phyloP scores from a whole-genome alignment of 139 green algal species.

The Coccomyxa sp. region DNA sequence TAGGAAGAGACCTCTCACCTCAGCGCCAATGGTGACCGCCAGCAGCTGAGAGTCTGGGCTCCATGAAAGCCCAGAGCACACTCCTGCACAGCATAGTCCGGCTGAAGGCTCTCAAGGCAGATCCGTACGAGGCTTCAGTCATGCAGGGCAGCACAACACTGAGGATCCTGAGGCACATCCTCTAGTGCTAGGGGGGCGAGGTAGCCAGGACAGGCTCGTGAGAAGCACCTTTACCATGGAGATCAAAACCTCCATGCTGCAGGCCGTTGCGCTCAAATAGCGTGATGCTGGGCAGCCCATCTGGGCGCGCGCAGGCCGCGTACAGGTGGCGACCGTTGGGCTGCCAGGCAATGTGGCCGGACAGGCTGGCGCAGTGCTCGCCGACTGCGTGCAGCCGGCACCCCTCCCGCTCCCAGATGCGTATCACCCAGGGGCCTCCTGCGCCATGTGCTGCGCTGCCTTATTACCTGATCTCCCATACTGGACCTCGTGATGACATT shows the following conservation, averaged over 20 bases:
- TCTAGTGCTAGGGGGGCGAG: background rate
- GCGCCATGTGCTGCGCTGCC: background rate
- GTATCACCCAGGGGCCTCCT: slow-evolving; percentile 8
- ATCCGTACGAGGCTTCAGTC: no score
- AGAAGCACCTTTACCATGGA: background rate
- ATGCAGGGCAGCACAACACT: no score
- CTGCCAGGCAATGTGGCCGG: slow-evolving; percentile 72
- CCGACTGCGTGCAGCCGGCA: slow-evolving; percentile 56
- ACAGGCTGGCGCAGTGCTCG: slow-evolving; percentile 38
- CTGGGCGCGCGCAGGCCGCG: slow-evolving; percentile 11
- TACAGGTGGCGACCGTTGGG: slow-evolving; percentile 86
- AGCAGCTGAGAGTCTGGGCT: slow-evolving; percentile 80
- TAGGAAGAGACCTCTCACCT: no score
- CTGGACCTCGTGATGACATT: no score
- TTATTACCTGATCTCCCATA: background rate
- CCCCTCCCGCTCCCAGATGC: slow-evolving; percentile 64
- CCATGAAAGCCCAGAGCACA: slow-evolving; percentile 57
- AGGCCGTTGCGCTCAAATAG: slow-evolving; percentile 93
- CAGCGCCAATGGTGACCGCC: no score
- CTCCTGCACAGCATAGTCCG: slow-evolving; percentile 2
- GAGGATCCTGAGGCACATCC: no score
- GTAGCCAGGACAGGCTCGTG: background rate
- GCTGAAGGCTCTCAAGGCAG: background rate
- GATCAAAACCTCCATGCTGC: slow-evolving; percentile 74
- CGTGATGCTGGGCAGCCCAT: slow-evolving; percentile 34